A percentile compares a stretch with the other conserved stretches of the same genome.
Conservation (phyloP, 805 yeast species). For the Ascoidea asiatica region DNA sequence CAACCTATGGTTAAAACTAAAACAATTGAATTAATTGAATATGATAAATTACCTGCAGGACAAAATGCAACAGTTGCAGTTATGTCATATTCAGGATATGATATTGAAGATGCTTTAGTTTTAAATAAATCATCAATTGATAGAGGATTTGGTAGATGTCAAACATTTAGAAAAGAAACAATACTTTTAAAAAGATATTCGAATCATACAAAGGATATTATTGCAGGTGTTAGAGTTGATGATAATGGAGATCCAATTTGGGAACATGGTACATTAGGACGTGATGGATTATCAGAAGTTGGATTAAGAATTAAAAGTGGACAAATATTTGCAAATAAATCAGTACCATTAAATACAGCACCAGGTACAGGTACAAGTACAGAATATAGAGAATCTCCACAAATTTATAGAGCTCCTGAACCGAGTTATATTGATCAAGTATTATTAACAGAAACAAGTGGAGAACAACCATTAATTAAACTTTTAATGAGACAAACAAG, state of each 20-base stretch:
- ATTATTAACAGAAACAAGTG: slow-evolving; percentile 91
- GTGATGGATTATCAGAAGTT: slow-evolving; percentile 95
- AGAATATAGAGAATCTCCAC: slow-evolving; percentile 82
- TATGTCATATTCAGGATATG: slow-evolving; percentile 98
- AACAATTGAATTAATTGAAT: slow-evolving; percentile 88
- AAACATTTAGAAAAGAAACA: slow-evolving; percentile 84
- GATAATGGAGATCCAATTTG: slow-evolving; percentile 70
- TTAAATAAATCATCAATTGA: slow-evolving; percentile 87
- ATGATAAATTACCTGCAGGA: slow-evolving; percentile 96
- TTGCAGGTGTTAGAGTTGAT: slow-evolving; percentile 84
- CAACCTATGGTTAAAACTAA: slow-evolving; percentile 98
- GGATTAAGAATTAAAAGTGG: slow-evolving; percentile 87
- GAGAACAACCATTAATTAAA: slow-evolving; percentile 87
- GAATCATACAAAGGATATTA: slow-evolving; percentile 83
- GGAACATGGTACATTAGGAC: slow-evolving; percentile 79
- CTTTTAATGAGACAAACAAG: slow-evolving; percentile 89
- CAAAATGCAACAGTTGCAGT: slow-evolving; percentile 98
- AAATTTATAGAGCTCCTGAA: slow-evolving; percentile 87
- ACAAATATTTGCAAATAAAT: slow-evolving; percentile 86
- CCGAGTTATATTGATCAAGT: slow-evolving; percentile 94
- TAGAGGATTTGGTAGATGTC: slow-evolving; percentile 97
- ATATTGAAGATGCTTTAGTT: slow-evolving; percentile 97
- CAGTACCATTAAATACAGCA: slow-evolving; percentile 77
- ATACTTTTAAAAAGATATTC: slow-evolving; percentile 84
- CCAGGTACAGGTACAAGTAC: slow-evolving; percentile 25